These are phyloP conservation scores for Hysterium pulicare DNA, from an alignment of 2,329 filamentous ascomycete species.

Conservation along the genomic window DNA sequence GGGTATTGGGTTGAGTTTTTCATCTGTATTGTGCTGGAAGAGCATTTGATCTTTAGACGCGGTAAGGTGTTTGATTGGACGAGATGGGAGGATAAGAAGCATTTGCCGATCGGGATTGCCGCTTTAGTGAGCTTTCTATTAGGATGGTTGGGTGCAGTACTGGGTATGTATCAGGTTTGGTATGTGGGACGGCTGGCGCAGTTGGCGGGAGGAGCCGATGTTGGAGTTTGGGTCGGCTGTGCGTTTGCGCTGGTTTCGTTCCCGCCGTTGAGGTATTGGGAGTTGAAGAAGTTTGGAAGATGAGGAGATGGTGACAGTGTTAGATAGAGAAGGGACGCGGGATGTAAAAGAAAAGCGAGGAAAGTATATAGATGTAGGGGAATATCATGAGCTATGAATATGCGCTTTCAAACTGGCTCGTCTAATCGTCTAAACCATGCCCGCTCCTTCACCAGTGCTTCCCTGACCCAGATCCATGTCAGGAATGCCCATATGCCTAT, in stretches of 20 bases:
- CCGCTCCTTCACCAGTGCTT: no score
- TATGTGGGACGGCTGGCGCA: conserved; percentile 20
- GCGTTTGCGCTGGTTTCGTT: conserved; percentile 55
- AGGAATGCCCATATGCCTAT: background rate
- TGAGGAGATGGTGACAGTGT: no score
- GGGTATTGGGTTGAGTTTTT: conserved; percentile 25
- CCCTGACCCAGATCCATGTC: no score
- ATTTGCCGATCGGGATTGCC: conserved; percentile 19
- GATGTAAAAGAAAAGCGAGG: no score
- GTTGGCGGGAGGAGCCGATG: conserved; percentile 46
- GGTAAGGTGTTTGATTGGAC: conserved; percentile 17
- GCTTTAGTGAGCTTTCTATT: conserved; percentile 19
- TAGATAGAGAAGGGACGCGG: no score
- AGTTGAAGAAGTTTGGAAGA: conserved; percentile 46
- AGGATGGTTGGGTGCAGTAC: conserved; percentile 18
- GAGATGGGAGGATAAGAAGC: conserved; percentile 19
- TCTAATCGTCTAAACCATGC: no score
- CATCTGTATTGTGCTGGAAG: conserved; percentile 8
- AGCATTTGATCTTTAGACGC: conserved; percentile 21
- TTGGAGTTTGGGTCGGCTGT: conserved; percentile 53
- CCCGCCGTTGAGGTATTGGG: conserved; percentile 51
- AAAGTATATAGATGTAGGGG: no score
- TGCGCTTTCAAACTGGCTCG: no score
- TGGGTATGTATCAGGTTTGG: conserved; percentile 24
- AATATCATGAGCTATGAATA: no score